phyloP scores from a whole-genome alignment of 2,329 filamentous ascomycete species.

The Lithohypha guttulata region DNA sequence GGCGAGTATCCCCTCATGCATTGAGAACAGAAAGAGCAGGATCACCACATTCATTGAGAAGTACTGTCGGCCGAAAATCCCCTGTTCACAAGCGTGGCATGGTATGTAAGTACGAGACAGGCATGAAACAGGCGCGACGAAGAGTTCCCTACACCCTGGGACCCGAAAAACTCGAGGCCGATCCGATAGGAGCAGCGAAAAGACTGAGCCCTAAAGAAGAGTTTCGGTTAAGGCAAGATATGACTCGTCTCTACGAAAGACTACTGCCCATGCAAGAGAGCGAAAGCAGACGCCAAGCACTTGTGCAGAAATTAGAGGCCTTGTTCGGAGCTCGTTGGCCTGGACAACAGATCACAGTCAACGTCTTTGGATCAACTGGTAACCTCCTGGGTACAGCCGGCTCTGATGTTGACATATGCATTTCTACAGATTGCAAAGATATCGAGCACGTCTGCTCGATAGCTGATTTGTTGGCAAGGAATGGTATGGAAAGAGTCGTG shows the following conservation, averaged over 20 bases:
- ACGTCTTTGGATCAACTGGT: slow-evolving; percentile 95
- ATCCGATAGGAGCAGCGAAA: slow-evolving; percentile 58
- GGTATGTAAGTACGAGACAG: slow-evolving; percentile 80
- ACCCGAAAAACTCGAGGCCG: slow-evolving; percentile 59
- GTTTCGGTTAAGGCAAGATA: slow-evolving; percentile 64
- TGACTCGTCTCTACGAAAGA: slow-evolving; percentile 72
- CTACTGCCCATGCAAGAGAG: slow-evolving; percentile 74
- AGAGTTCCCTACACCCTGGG: slow-evolving; percentile 88
- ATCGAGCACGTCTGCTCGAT: slow-evolving; percentile 84
- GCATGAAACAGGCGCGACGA: slow-evolving; percentile 66
- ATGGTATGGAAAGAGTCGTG: slow-evolving; percentile 92
- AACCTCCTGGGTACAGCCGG: slow-evolving; percentile 91
- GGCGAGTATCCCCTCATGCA: slow-evolving; percentile 72
- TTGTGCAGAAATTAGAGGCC: slow-evolving; percentile 78
- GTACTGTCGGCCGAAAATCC: slow-evolving; percentile 68
- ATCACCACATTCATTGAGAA: slow-evolving; percentile 82
- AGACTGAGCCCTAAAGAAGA: slow-evolving; percentile 63
- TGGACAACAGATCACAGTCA: slow-evolving; percentile 75
- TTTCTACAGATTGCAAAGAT: slow-evolving; percentile 80
- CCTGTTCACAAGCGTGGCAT: slow-evolving; percentile 57
- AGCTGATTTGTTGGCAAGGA: slow-evolving; percentile 72
- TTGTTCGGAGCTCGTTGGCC: slow-evolving; percentile 89
- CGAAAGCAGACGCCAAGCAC: slow-evolving; percentile 59
- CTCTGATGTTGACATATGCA: slow-evolving; percentile 97
- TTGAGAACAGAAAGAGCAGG: slow-evolving; percentile 60